These are phyloP conservation scores for Leccinum broughii DNA, from an alignment of 768 basidiomycete genomes.

Conservation along the genomic window DNA sequence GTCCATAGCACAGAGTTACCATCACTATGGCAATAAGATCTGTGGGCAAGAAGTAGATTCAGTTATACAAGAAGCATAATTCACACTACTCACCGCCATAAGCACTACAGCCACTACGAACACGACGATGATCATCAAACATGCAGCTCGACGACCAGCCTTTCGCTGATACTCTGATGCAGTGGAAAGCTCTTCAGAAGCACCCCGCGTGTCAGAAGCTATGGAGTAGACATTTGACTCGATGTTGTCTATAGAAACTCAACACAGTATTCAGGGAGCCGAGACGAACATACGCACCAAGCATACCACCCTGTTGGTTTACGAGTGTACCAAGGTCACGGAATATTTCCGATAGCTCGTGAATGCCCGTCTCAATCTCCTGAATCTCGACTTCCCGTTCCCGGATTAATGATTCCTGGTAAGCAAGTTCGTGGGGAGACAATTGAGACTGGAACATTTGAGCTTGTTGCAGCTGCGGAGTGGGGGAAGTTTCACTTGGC, in stretches of 20 bases:
- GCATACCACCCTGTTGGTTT: conserved; percentile 90
- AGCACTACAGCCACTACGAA: conserved; percentile 88
- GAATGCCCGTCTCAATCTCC: conserved; percentile 96
- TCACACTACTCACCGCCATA: conserved; percentile 72
- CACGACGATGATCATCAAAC: conserved; percentile 84
- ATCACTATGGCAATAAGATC: conserved; percentile 28
- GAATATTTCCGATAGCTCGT: conserved; percentile 96
- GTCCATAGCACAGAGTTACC: background rate
- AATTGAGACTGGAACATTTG: conserved; percentile 70
- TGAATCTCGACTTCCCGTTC: conserved; percentile 94
- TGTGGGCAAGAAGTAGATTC: conserved; percentile 5
- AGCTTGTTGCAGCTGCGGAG: conserved; percentile 64
- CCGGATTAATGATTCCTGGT: conserved; percentile 80
- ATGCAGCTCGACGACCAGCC: conserved; percentile 87
- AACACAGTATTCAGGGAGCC: background rate
- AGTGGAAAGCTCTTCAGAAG: conserved; percentile 82
- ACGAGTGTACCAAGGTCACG: conserved; percentile 94
- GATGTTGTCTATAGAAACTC: conserved; percentile 73
- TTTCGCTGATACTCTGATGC: conserved; percentile 94
- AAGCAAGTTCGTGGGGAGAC: conserved; percentile 91
- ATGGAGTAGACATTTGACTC: conserved; percentile 91
- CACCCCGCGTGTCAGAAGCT: conserved; percentile 76
- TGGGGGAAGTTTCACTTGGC: conserved; percentile 39
- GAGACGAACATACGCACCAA: conserved; percentile 59
- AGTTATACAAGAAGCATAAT: background rate